phyloP scores from a whole-genome alignment of 805 yeast species.

The Monosporozyma unispora region DNA sequence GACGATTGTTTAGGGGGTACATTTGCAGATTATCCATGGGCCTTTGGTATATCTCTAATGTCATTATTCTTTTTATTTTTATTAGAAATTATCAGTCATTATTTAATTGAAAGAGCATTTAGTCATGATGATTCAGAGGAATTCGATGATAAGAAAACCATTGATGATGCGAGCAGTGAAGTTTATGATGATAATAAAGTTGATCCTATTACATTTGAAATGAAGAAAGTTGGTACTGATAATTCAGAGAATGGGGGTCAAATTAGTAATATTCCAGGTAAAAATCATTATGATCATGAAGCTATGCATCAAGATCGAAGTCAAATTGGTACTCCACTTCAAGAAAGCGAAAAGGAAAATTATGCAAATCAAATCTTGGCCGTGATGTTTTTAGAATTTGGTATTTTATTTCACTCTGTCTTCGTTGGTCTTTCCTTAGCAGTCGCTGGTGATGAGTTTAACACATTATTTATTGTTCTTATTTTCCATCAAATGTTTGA shows the following conservation, averaged over 20 bases:
- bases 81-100: constrained; percentile 41
- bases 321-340: constrained; percentile 10
- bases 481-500: constrained; percentile 74
- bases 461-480: constrained; percentile 51
- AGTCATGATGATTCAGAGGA: constrained; percentile 11
- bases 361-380: constrained; percentile 49
- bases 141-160: constrained; percentile 1
- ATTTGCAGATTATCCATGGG: constrained; percentile 46
- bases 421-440: constrained; percentile 65
- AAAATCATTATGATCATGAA: constrained; percentile 10
- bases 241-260: not conserved
- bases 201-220: not conserved
- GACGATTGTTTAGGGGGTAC: constrained; percentile 55
- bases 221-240: not conserved
- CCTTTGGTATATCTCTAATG: constrained; percentile 45
- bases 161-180: constrained; percentile 2
- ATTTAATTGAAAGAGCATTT: constrained; percentile 32
- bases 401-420: constrained; percentile 66
- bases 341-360: constrained; percentile 31
- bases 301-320: constrained; percentile 10
- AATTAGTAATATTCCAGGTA: constrained; percentile 8
- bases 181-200: not conserved
- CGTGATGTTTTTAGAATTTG: constrained; percentile 58
- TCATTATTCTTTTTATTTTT: constrained; percentile 40
- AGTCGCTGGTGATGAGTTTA: constrained; percentile 54